Evolutionary conservation across 2,329 filamentous ascomycete genomes (phyloP).

Genomic region (Colletotrichum gloeosporioides): DNA sequence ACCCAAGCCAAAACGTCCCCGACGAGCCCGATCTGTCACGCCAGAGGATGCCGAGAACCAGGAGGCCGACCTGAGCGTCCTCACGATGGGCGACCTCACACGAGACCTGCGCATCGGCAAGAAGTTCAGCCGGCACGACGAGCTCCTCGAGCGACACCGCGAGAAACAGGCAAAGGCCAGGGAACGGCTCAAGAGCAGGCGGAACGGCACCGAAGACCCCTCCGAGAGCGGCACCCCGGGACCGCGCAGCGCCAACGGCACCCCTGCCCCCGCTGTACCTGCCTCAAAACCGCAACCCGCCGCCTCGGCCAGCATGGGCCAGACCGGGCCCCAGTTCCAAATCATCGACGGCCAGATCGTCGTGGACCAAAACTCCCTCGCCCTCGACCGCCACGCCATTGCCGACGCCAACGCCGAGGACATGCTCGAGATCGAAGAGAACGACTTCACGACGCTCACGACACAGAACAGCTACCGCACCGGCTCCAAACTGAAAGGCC

Average conservation of each 20-base stretch:
- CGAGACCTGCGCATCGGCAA: constrained; percentile 75
- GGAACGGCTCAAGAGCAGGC: constrained; percentile 35
- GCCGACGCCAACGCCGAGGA: constrained; percentile 58
- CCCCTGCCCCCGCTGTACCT: constrained; percentile 27
- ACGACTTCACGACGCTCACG: constrained; percentile 76
- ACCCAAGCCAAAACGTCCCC: background rate
- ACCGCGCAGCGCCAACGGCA: background rate
- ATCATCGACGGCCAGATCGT: constrained; percentile 77
- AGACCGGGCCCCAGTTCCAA: constrained; percentile 60
- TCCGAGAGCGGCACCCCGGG: constrained; percentile 22
- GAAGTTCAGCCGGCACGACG: constrained; percentile 75
- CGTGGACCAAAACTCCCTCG: constrained; percentile 70
- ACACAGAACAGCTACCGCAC: constrained; percentile 72
- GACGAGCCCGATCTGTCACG: constrained; percentile 54
- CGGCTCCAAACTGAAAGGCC: constrained; percentile 65
- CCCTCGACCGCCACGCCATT: constrained; percentile 71
- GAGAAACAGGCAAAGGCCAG: constrained; percentile 42
- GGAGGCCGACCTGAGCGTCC: constrained; percentile 67
- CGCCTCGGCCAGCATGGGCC: background rate
- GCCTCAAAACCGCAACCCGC: constrained; percentile 25
- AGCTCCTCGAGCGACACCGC: constrained; percentile 72
- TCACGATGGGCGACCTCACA: constrained; percentile 77
- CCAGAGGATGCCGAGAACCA: constrained; percentile 69
- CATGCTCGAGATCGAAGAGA: constrained; percentile 73
- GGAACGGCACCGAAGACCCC: constrained; percentile 24